Percentiles rank a stretch among this genome's conserved stretches.
Conservation (phyloP, 495 filamentous ascomycete genomes). For the Penicillium bovifimosum region DNA sequence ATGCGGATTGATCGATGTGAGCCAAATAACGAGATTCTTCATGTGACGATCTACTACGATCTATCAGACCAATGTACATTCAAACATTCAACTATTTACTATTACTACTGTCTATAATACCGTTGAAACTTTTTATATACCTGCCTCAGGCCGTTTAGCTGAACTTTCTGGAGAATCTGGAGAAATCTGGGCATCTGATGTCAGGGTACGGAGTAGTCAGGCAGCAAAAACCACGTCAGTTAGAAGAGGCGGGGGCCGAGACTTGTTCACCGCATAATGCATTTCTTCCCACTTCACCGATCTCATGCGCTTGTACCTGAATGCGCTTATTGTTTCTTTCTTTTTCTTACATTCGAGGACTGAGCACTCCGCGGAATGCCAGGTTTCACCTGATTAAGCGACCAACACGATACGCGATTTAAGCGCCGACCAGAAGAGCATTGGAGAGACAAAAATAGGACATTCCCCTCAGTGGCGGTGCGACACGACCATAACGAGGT, state of each 20-base stretch:
- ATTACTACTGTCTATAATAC: too few relatives aligned
- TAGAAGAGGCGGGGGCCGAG: slow-evolving; percentile 10
- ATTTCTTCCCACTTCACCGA: not conserved
- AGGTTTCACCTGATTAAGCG: slow-evolving; percentile 18
- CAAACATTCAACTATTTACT: too few relatives aligned
- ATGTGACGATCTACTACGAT: not conserved
- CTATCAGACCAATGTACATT: too few relatives aligned
- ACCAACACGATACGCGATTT: slow-evolving; percentile 19
- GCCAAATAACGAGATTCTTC: not conserved
- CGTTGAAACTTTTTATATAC: too few relatives aligned
- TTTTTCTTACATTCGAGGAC: not conserved
- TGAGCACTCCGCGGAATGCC: slow-evolving; percentile 10
- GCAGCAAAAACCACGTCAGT: slow-evolving; percentile 19
- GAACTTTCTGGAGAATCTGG: too few relatives aligned
- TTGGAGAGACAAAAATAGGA: slow-evolving; percentile 22
- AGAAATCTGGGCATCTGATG: not conserved
- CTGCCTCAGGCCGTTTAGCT: too few relatives aligned
- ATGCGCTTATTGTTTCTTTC: not conserved
- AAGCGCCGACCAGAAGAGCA: slow-evolving; percentile 33
- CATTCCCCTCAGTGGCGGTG: slow-evolving; percentile 14
- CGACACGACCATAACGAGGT: slow-evolving; percentile 3
- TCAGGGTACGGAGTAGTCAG: slow-evolving; percentile 24
- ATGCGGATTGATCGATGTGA: slow-evolving; percentile 9
- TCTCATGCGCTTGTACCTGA: not conserved
- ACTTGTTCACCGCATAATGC: slow-evolving; percentile 8